These are phyloP conservation scores for Penicillium maclennaniae DNA, from an alignment of 495 filamentous ascomycete genomes.

Conservation along the genomic window DNA sequence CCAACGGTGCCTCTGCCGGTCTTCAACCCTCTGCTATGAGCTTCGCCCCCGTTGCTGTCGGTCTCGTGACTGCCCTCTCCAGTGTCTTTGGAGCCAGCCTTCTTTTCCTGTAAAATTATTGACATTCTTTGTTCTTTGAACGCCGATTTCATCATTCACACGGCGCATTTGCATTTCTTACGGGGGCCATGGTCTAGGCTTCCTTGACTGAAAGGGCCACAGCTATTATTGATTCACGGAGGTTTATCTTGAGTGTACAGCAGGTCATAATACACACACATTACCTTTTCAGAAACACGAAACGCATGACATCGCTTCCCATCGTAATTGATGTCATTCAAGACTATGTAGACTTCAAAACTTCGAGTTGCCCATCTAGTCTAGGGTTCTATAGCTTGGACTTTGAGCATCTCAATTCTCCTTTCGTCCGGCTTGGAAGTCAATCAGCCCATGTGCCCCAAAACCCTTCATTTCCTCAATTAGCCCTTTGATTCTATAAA, in stretches of 20 bases:
- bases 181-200: not conserved
- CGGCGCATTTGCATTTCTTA: slow-evolving; percentile 19
- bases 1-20: slow-evolving; percentile 43
- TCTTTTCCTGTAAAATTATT: slow-evolving; percentile 32
- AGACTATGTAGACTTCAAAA: not conserved
- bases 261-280: slow-evolving; percentile 9
- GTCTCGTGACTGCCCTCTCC: slow-evolving; percentile 52
- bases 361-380: too few species aligned
- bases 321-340: not conserved
- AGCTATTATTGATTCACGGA: slow-evolving; percentile 3
- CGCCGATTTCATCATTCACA: slow-evolving; percentile 6
- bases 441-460: slow-evolving; percentile 17
- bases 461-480: slow-evolving; percentile 24
- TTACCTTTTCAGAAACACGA: not conserved
- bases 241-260: slow-evolving; percentile 15
- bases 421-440: slow-evolving; percentile 17
- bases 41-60: slow-evolving; percentile 52
- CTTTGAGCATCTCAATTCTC: slow-evolving; percentile 20
- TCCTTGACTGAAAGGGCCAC: not conserved
- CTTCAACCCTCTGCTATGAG: slow-evolving; percentile 44
- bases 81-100: slow-evolving; percentile 63
- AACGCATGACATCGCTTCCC: not conserved
- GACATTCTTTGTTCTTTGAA: not conserved
- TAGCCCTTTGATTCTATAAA: slow-evolving; percentile 11
- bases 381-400: not conserved